phyloP scores from a whole-genome alignment of 352 stramenopile genomes.

The Albugo candida region DNA sequence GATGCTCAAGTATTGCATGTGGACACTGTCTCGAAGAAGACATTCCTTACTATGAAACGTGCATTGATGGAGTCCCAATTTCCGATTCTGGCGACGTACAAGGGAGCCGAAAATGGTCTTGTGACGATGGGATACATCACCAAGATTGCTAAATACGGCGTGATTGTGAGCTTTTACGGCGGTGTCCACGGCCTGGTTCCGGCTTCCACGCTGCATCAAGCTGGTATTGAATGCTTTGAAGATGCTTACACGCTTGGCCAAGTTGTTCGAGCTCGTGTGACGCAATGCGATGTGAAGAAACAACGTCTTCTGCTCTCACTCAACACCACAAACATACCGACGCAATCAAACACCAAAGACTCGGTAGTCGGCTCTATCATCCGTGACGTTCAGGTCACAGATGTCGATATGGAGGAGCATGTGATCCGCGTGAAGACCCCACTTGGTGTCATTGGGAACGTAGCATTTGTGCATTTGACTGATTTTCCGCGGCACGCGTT shows the following conservation, averaged over 20 bases:
- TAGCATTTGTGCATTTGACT: slow-evolving; percentile 69
- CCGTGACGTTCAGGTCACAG: not conserved
- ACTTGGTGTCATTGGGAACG: slow-evolving; percentile 44
- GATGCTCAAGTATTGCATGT: slow-evolving; percentile 66
- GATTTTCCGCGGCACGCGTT: slow-evolving; percentile 64
- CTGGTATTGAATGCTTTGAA: slow-evolving; percentile 65
- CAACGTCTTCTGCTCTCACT: slow-evolving; percentile 78
- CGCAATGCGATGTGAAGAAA: slow-evolving; percentile 48
- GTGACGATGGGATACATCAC: slow-evolving; percentile 84
- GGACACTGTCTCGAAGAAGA: slow-evolving; percentile 84
- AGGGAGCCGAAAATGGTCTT: slow-evolving; percentile 36
- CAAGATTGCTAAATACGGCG: slow-evolving; percentile 82
- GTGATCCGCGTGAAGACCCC: slow-evolving; percentile 27
- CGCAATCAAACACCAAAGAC: slow-evolving; percentile 6
- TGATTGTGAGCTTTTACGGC: slow-evolving; percentile 93
- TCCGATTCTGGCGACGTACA: slow-evolving; percentile 56
- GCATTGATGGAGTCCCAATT: slow-evolving; percentile 51
- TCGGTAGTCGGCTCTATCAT: not conserved
- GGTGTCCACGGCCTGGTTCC: slow-evolving; percentile 87
- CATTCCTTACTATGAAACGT: slow-evolving; percentile 81
- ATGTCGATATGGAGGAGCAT: too few species aligned
- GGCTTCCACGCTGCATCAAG: slow-evolving; percentile 58
- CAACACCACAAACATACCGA: slow-evolving; percentile 25
- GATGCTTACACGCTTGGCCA: slow-evolving; percentile 75
- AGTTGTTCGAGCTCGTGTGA: slow-evolving; percentile 68